These are phyloP conservation scores for Candida broadrunensis DNA, from an alignment of 805 yeast genomes.

Conservation along the genomic window DNA sequence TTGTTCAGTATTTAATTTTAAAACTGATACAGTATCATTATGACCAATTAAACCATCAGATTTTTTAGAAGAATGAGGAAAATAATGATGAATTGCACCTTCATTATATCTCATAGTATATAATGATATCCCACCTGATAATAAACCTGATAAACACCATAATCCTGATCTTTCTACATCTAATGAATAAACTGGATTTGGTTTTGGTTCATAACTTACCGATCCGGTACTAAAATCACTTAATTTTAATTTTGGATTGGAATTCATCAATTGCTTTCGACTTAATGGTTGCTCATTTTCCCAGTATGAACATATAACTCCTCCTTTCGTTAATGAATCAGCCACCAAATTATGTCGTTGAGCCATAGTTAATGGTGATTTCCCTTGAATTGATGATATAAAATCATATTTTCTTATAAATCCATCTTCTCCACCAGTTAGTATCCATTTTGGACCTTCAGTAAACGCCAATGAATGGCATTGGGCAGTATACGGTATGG, in stretches of 20 bases:
- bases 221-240: slow-evolving; percentile 35
- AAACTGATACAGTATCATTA: slow-evolving; percentile 68
- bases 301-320: slow-evolving; percentile 84
- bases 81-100: slow-evolving; percentile 76
- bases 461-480: slow-evolving; percentile 77
- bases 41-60: slow-evolving; percentile 45
- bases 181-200: slow-evolving; percentile 84
- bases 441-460: slow-evolving; percentile 78
- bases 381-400: slow-evolving; percentile 80
- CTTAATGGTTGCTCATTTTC: slow-evolving; percentile 88
- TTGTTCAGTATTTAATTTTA: slow-evolving; percentile 62
- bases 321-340: slow-evolving; percentile 82
- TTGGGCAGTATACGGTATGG: slow-evolving; percentile 77
- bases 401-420: slow-evolving; percentile 88
- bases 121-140: slow-evolving; percentile 80
- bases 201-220: slow-evolving; percentile 51
- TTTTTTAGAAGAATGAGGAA: slow-evolving; percentile 40
- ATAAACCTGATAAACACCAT: slow-evolving; percentile 82
- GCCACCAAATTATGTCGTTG: slow-evolving; percentile 79
- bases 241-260: slow-evolving; percentile 34
- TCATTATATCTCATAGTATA: slow-evolving; percentile 82
- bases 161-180: slow-evolving; percentile 80
- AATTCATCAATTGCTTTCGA: slow-evolving; percentile 30
- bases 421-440: slow-evolving; percentile 97
- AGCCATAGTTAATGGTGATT: slow-evolving; percentile 81